Base-by-base conservation (phyloP, 23 red algal species). In the Chondrus crispus region DNA sequence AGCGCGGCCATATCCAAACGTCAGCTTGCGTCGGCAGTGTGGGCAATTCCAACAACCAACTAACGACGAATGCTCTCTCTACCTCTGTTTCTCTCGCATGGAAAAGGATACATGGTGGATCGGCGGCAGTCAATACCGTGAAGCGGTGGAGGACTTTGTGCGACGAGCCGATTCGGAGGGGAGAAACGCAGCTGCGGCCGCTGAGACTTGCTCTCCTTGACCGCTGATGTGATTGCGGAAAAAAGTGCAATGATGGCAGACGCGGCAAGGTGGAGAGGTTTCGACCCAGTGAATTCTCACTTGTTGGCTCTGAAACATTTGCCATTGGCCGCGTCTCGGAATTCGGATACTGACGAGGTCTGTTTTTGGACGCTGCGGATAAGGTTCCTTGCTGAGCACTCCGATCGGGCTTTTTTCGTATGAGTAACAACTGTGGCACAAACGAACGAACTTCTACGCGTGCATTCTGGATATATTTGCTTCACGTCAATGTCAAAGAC, bases 61-160 rank as follows among this genome's bases (percentile, higher is more conserved):
- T 32, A 66, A 7, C 9, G 7, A n/a, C 18, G 26, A 66, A 66
- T 32, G n/a, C n/a, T n/a, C n/a, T 19, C 8, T 7, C 9, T 66
- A 9, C 18, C 26, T 12, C 18, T 66, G 35, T 66, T 66, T 66
- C 35, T n/a, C 35, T 32, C 0, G 1, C 35, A 9, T n/a, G 0
- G 28, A 18, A 2, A 13, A 89, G 85, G 96, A 98, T 63, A 98
- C 96, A 10, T 98, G 96, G 96, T 98, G 94, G 63, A 53, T 52
- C 19, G 96, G 96, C 20, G 96, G 96, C 26, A 47, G 38, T 14
- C 47, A 32, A 4, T 98, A 98, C 72, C 91, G 91, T 35, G 30
- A 68, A 13, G 87, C 93, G 19, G 93, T 98, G 53, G 9, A 41
- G 3, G 76, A 84, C 24, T 98, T 98, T 78, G 51, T 98, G 9